Percentiles rank a stretch among this genome's conserved stretches.
phyloP scores from a whole-genome alignment of 2,329 filamentous ascomycete genomes.

The Magnaporthiopsis rhizophila region DNA sequence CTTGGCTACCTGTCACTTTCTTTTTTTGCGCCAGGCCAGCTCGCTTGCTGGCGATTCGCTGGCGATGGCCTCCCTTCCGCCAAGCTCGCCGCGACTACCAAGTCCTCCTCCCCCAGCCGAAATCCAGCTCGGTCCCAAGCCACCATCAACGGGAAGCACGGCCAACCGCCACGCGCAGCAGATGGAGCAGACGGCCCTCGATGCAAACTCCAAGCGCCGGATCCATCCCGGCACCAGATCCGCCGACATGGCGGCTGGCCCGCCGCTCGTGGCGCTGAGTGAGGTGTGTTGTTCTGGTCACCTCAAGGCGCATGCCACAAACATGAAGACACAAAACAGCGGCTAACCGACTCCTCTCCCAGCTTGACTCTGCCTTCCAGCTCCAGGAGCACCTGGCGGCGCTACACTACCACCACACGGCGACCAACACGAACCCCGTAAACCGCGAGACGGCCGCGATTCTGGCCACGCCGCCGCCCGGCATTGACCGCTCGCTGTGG shows the following conservation, averaged over 20 bases:
- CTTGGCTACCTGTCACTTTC: neutral
- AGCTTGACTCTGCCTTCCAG: slow-evolving; percentile 97
- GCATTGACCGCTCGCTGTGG: slow-evolving; percentile 84
- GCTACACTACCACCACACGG: slow-evolving; percentile 74
- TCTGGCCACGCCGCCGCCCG: slow-evolving; percentile 71
- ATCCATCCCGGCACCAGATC: slow-evolving; percentile 90
- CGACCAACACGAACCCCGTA: slow-evolving; percentile 60
- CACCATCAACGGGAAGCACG: slow-evolving; percentile 22
- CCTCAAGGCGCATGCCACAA: neutral
- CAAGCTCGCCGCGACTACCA: slow-evolving; percentile 84
- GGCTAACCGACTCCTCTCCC: slow-evolving; percentile 13
- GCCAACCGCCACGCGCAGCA: slow-evolving; percentile 51
- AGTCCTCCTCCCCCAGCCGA: slow-evolving; percentile 93
- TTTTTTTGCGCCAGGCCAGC: neutral
- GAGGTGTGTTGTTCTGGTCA: slow-evolving; percentile 50
- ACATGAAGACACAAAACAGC: neutral
- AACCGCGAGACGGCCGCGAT: slow-evolving; percentile 65
- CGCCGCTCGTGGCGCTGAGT: slow-evolving; percentile 75
- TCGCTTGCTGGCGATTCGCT: neutral
- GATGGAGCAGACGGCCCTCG: slow-evolving; percentile 56
- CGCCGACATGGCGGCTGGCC: slow-evolving; percentile 87
- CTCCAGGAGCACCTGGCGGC: slow-evolving; percentile 95
- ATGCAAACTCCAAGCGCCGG: slow-evolving; percentile 69
- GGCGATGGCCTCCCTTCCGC: slow-evolving; percentile 47
- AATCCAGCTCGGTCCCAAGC: slow-evolving; percentile 65